Conservation (phyloP, 1,284 basidiomycete genomes). For the Sphaerobolus stellatus region DNA sequence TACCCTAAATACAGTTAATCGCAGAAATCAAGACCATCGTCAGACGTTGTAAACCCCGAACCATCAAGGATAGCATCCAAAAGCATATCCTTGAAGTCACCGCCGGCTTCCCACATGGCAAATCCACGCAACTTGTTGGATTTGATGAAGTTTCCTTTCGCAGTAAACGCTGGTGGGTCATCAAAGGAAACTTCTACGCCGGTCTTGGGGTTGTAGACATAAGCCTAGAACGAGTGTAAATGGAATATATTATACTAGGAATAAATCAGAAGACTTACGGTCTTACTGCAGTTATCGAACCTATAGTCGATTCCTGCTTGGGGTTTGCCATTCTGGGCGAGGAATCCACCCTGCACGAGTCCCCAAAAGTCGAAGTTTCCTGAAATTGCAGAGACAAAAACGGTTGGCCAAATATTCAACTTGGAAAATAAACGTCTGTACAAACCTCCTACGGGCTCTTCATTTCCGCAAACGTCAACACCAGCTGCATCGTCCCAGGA, state of each 20-base stretch:
- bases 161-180: conserved; percentile 52
- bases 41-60: conserved; percentile 33
- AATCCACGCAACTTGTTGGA: conserved; percentile 54
- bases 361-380: conserved; percentile 63
- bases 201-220: conserved; percentile 54
- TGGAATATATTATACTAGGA: conserved; percentile 1
- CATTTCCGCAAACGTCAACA: conserved; percentile 54
- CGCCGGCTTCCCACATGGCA: conserved; percentile 63
- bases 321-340: conserved; percentile 51
- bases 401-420: background rate
- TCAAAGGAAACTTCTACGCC: conserved; percentile 64
- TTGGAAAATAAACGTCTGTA: background rate
- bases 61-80: conserved; percentile 49
- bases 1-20: too few relatives aligned
- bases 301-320: conserved; percentile 48
- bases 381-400: conserved; percentile 24
- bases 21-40: too few relatives aligned
- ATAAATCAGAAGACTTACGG: conserved; percentile 42
- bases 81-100: conserved; percentile 57
- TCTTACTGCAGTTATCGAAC: conserved; percentile 67
- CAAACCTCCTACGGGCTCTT: conserved; percentile 22
- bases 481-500: conserved; percentile 50
- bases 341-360: conserved; percentile 52
- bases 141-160: conserved; percentile 61
- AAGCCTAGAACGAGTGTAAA: conserved; percentile 45